phyloP scores from a whole-genome alignment of 2,329 filamentous ascomycete species.

The Coniochaeta hoffmannii region DNA sequence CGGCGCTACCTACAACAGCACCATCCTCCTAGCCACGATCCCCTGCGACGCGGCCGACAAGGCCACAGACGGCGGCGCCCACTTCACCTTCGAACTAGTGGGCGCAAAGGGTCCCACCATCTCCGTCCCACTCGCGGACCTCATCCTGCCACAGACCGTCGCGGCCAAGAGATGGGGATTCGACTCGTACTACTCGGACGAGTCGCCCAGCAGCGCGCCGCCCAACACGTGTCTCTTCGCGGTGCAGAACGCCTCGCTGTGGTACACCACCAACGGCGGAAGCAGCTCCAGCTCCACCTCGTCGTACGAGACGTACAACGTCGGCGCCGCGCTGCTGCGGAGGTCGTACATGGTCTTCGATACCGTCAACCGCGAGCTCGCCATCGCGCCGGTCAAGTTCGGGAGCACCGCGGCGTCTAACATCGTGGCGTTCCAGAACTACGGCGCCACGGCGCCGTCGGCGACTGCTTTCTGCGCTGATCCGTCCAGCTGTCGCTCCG shows the following conservation, averaged over 20 bases:
- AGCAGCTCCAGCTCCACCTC: slow-evolving; percentile 1
- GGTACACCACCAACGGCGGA: neutral
- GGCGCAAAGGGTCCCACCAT: slow-evolving; percentile 19
- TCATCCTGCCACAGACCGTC: slow-evolving; percentile 15
- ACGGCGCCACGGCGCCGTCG: slow-evolving; percentile 13
- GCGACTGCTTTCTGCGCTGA: neutral
- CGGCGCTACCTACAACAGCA: slow-evolving; percentile 16
- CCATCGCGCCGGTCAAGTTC: slow-evolving; percentile 21
- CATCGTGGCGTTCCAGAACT: slow-evolving; percentile 19
- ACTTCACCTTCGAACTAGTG: slow-evolving; percentile 18
- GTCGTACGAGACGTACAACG: slow-evolving; percentile 6
- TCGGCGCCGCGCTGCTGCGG: slow-evolving; percentile 20
- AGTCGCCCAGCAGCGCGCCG: neutral
- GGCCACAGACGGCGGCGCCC: slow-evolving; percentile 5
- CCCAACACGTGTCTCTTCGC: slow-evolving; percentile 20
- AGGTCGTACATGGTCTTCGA: slow-evolving; percentile 26
- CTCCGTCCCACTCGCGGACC: slow-evolving; percentile 17
- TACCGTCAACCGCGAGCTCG: slow-evolving; percentile 22
- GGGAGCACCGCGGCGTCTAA: slow-evolving; percentile 9
- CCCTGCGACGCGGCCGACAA: slow-evolving; percentile 17
- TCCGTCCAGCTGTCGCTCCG: slow-evolving; percentile 1
- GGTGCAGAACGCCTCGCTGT: slow-evolving; percentile 16
- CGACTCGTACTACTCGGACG: neutral
- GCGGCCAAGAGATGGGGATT: neutral
- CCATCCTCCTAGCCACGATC: slow-evolving; percentile 10